A percentile compares a stretch with the other conserved stretches of the same genome.
Conservation (phyloP, 768 basidiomycete species). For the Kwoniella dejecticola region DNA sequence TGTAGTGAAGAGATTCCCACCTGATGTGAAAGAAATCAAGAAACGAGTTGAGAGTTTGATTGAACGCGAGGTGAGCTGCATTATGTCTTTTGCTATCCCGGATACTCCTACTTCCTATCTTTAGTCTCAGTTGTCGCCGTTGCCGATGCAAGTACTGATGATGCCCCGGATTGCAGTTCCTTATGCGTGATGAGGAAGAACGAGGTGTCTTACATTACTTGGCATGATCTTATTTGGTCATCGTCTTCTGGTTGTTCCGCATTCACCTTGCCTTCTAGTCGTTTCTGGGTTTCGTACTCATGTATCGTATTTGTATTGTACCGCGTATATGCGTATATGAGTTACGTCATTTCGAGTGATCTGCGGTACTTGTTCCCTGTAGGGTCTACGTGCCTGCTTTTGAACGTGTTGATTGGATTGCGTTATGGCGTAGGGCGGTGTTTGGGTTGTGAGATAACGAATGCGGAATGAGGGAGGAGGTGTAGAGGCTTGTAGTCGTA, state of each 20-base stretch:
- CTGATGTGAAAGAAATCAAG: conserved; percentile 82
- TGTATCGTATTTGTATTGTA: too few relatives aligned
- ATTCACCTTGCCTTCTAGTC: not conserved
- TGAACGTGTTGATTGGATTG: too few relatives aligned
- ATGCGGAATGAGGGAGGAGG: too few relatives aligned
- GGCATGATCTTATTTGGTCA: conserved; percentile 61
- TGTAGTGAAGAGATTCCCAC: conserved; percentile 83
- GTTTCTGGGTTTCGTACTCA: not conserved
- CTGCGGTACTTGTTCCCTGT: not conserved
- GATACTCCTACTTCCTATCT: too few relatives aligned
- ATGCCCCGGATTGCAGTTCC: conserved; percentile 62
- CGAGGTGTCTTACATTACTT: conserved; percentile 75
- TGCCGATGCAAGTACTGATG: conserved; percentile 10
- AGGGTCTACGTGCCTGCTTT: not conserved
- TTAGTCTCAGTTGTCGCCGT: too few relatives aligned
- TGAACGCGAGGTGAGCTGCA: conserved; percentile 62
- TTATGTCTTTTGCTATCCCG: not conserved
- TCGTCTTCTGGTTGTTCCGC: conserved; percentile 28
- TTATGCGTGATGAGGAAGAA: conserved; percentile 73
- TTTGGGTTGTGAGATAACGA: not conserved
- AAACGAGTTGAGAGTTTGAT: conserved; percentile 76
- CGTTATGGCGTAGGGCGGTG: not conserved
- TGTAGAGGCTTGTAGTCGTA: too few relatives aligned
- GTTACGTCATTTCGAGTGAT: not conserved
- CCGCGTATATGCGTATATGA: too few relatives aligned